Evolutionary conservation across 2,329 filamentous ascomycete species (phyloP).

Genomic region (Bipolaris gigantea): DNA sequence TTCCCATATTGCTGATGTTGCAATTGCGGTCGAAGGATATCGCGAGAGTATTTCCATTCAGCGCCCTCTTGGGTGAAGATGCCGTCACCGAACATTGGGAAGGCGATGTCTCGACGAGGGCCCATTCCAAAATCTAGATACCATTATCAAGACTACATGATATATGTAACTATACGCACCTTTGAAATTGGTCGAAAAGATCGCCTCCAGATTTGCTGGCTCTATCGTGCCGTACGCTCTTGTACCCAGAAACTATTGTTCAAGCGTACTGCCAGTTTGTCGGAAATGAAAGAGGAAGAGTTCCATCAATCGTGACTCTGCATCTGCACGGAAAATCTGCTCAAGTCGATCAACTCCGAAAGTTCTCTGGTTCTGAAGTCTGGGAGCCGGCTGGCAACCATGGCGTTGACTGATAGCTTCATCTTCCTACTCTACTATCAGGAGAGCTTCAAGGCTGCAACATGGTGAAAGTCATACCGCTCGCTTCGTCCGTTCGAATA

Average conservation of each 20-base stretch:
- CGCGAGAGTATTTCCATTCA: slow-evolving; percentile 14
- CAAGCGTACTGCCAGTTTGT: slow-evolving; percentile 35
- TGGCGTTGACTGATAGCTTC: slow-evolving; percentile 14
- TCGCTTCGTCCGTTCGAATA: neutral
- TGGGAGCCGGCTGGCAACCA: slow-evolving; percentile 22
- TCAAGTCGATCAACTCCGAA: slow-evolving; percentile 27
- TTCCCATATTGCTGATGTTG: slow-evolving; percentile 52
- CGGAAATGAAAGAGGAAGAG: slow-evolving; percentile 41
- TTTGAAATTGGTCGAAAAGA: slow-evolving; percentile 26
- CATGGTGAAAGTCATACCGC: neutral
- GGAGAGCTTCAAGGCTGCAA: neutral
- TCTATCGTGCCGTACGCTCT: slow-evolving; percentile 28
- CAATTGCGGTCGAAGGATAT: neutral
- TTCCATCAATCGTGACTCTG: slow-evolving; percentile 30
- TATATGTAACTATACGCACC: slow-evolving; percentile 7
- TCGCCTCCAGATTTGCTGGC: slow-evolving; percentile 28
- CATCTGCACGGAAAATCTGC: slow-evolving; percentile 25
- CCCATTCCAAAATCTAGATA: slow-evolving; percentile 45
- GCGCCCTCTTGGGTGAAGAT: slow-evolving; percentile 41
- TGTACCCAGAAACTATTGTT: slow-evolving; percentile 25
- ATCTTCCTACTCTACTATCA: slow-evolving; percentile 7
- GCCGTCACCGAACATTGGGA: slow-evolving; percentile 47
- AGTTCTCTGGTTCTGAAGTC: slow-evolving; percentile 23
- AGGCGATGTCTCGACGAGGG: slow-evolving; percentile 38
- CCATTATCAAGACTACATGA: neutral